Percentiles rank a stretch among this genome's conserved stretches.
Conservation (phyloP, 768 basidiomycete genomes). For the Scleroderma bovista region DNA sequence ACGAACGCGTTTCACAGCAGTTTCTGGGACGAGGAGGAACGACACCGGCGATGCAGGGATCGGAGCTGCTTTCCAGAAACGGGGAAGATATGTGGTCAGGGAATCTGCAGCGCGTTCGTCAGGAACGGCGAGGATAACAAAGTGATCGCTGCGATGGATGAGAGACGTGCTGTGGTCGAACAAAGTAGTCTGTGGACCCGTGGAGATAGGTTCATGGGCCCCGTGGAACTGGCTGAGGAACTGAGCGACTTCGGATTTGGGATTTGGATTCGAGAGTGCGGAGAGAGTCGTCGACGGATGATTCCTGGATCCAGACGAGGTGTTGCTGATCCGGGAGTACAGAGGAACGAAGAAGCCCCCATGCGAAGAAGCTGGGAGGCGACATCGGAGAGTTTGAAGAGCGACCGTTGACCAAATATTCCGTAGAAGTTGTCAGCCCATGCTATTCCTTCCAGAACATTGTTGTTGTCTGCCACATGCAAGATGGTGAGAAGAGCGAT, state of each 20-base stretch:
- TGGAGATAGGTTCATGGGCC: conserved; percentile 14
- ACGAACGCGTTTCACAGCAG: conserved; percentile 51
- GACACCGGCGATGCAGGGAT: conserved; percentile 47
- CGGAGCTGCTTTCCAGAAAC: conserved; percentile 65
- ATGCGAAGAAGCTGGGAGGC: conserved; percentile 21
- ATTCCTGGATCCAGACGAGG: conserved; percentile 59
- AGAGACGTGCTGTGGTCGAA: conserved; percentile 17
- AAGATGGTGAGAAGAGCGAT: conserved; percentile 16
- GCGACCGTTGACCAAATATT: conserved; percentile 45
- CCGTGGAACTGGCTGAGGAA: conserved; percentile 31
- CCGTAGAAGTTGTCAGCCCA: conserved; percentile 54
- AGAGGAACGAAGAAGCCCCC: conserved; percentile 14
- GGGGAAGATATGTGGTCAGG: conserved; percentile 63
- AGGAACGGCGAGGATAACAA: conserved; percentile 47
- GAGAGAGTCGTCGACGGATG: conserved; percentile 44
- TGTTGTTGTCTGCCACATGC: conserved; percentile 14
- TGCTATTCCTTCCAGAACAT: conserved; percentile 15
- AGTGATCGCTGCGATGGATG: conserved; percentile 38
- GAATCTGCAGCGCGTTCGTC: conserved; percentile 32
- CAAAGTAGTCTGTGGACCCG: conserved; percentile 18
- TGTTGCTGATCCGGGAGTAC: conserved; percentile 27
- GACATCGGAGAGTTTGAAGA: conserved; percentile 39
- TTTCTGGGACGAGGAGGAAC: conserved; percentile 51
- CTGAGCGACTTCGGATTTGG: conserved; percentile 30
- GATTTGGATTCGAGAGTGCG: conserved; percentile 27